Base-by-base conservation (phyloP, 108 stramenopile species). In the Pseudonitzschia delicatissima region DNA sequence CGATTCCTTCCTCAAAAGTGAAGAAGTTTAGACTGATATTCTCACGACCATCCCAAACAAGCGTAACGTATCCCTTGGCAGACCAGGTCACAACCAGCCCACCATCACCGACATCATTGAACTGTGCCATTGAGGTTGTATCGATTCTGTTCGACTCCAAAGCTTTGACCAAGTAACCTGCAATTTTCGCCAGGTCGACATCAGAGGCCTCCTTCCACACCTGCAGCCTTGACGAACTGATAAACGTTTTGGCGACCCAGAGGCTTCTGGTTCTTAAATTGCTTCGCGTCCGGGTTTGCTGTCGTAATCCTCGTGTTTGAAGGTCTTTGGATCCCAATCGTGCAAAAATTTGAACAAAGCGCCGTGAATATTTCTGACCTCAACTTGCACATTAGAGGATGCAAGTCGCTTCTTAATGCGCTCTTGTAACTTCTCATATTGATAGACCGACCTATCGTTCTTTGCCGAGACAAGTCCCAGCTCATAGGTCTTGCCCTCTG, bases 181-280 rank as follows among this genome's bases (percentile, higher is more conserved):
- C 39, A 29, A 73, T 35, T 8, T 66, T 33, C 3, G 57, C 65
- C 13, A 73, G 15, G 32, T 4, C 33, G 25, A 61, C 37, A 23
- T 45, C 47, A 6, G 60, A 45, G n/a, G 32, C 34, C 60, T 44
- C 25, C 60, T 20, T 61, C 39, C 20, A 26, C 36, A 11, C 37
- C 37, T 26, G 9, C 60, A 35, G 39, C 39, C 39, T 61, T 61
- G 21, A 81, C 80, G 26, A 76, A 62, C 61, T 91, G 90, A 32
- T 73, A 80, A 21, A 91, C 64, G 37, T 57, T 79, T 58, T 91
- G 90, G 42, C 73, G 76, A 20, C 83, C 90, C 13, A 85, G 36
- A 15, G 90, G 72, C 17, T 79, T 78, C 67, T 92, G 90, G 28
- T 78, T 67, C 27, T 79, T 61, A 60, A 77, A 87, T 60, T 92